phyloP scores from a whole-genome alignment of 2,329 filamentous ascomycete species.

The Colletotrichum somersetense region DNA sequence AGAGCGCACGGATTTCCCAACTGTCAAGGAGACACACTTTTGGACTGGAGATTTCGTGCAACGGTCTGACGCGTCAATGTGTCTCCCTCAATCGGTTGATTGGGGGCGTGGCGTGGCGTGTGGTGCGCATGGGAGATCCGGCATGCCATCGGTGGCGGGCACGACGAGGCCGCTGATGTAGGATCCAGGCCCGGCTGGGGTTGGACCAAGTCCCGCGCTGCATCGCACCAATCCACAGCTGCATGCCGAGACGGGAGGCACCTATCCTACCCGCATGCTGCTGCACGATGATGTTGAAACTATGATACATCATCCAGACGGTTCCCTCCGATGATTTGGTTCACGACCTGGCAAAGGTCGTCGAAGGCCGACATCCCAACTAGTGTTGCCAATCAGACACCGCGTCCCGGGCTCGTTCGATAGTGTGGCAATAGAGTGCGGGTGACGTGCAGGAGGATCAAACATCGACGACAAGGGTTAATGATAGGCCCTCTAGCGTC shows the following conservation, averaged over 20 bases:
- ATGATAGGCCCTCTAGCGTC: neutral
- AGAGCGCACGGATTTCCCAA: neutral
- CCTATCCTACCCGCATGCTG: constrained; percentile 20
- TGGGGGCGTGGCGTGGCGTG: too few species aligned
- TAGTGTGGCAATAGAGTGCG: neutral
- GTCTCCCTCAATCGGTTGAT: constrained; percentile 6
- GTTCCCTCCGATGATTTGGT: neutral
- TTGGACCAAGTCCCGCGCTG: constrained; percentile 1
- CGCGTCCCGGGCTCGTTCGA: neutral
- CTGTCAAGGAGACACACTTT: constrained; percentile 18
- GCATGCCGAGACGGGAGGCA: constrained; percentile 31
- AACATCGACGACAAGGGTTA: too few species aligned
- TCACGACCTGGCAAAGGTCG: neutral
- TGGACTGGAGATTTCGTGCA: constrained; percentile 9
- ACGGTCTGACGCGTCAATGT: constrained; percentile 4
- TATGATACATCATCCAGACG: too few species aligned
- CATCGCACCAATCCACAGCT: constrained; percentile 26
- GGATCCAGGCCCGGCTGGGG: constrained; percentile 19
- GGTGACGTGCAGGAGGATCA: constrained; percentile 1
- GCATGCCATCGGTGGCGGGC: constrained; percentile 28
- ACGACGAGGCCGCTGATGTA: neutral
- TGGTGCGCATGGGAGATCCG: constrained; percentile 8
- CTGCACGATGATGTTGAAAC: constrained; percentile 12
- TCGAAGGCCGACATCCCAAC: accelerated
- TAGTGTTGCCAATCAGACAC: neutral